Evolutionary conservation across 495 filamentous ascomycete genomes (phyloP).

Genomic region (Xylaria sp.): DNA sequence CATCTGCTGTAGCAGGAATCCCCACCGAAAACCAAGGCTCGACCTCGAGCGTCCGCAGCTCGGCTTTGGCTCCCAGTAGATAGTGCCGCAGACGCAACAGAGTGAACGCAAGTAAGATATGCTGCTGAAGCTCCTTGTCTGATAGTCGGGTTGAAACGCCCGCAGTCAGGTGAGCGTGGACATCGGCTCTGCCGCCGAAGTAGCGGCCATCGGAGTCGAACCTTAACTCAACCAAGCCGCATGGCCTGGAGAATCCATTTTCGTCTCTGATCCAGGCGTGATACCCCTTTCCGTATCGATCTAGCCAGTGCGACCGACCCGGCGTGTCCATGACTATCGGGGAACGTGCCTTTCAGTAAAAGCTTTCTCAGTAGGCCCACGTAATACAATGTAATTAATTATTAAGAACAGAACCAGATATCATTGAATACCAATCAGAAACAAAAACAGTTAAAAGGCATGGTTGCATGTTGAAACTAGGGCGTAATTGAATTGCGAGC

Average conservation of each 20-base stretch:
- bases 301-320: slow-evolving; percentile 15
- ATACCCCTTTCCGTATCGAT: slow-evolving; percentile 26
- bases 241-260: slow-evolving; percentile 18
- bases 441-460: neutral
- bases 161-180: slow-evolving; percentile 9
- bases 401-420: too few relatives aligned
- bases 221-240: slow-evolving; percentile 15
- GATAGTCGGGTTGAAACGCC: slow-evolving; percentile 12
- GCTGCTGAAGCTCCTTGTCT: neutral
- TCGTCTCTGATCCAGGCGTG: slow-evolving; percentile 13
- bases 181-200: slow-evolving; percentile 22
- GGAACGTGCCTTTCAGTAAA: neutral
- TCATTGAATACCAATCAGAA: neutral
- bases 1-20: slow-evolving; percentile 3
- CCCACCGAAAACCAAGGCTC: slow-evolving; percentile 26
- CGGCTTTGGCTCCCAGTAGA: slow-evolving; percentile 11
- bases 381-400: neutral
- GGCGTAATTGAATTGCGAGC: neutral
- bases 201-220: slow-evolving; percentile 27
- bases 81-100: slow-evolving; percentile 23
- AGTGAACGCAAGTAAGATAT: slow-evolving; percentile 21
- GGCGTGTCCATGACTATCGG: slow-evolving; percentile 4
- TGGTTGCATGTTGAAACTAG: neutral
- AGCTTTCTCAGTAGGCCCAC: neutral
- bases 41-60: slow-evolving; percentile 22